Percentiles rank a stretch among this genome's conserved stretches.
phyloP scores from a whole-genome alignment of 2,329 filamentous ascomycete genomes.

The Cercospora sp. region DNA sequence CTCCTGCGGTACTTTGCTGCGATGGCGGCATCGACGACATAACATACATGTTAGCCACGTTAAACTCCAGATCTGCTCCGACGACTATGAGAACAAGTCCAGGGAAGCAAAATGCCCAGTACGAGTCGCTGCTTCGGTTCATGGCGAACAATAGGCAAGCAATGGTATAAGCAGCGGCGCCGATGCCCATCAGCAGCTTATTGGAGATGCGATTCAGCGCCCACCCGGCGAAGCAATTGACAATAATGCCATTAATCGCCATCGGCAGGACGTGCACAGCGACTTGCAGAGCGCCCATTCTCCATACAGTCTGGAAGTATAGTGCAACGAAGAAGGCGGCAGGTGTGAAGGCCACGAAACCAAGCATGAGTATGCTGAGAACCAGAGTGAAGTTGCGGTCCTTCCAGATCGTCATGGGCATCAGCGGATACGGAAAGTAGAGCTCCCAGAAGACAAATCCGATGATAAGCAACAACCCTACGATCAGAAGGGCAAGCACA shows the following conservation, averaged over 20 bases:
- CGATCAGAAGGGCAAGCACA: conserved; percentile 61
- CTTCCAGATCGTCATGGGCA: conserved; percentile 58
- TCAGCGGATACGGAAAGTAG: conserved; percentile 47
- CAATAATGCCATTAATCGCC: conserved; percentile 61
- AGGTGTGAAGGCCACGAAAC: conserved; percentile 60
- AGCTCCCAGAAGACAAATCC: conserved; percentile 65
- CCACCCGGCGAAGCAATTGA: conserved; percentile 63
- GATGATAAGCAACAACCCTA: conserved; percentile 58
- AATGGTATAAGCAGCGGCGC: conserved; percentile 47
- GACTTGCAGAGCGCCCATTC: conserved; percentile 57
- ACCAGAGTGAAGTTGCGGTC: conserved; percentile 66
- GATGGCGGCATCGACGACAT: conserved; percentile 62
- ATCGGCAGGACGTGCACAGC: conserved; percentile 66
- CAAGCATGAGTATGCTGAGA: conserved; percentile 58
- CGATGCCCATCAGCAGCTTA: conserved; percentile 60
- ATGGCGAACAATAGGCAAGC: conserved; percentile 58
- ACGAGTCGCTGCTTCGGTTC: conserved; percentile 55
- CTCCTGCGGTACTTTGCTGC: conserved; percentile 67
- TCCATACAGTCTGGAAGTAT: conserved; percentile 61
- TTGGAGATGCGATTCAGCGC: conserved; percentile 66
- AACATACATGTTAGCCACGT: conserved; percentile 72
- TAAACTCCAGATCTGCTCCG: conserved; percentile 69
- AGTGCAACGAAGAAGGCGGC: conserved; percentile 54
- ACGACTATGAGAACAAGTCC: conserved; percentile 61
- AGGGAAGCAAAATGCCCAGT: conserved; percentile 68